phyloP scores from a whole-genome alignment of 306 rosid genomes.

The Hippophae gyantsensis region DNA sequence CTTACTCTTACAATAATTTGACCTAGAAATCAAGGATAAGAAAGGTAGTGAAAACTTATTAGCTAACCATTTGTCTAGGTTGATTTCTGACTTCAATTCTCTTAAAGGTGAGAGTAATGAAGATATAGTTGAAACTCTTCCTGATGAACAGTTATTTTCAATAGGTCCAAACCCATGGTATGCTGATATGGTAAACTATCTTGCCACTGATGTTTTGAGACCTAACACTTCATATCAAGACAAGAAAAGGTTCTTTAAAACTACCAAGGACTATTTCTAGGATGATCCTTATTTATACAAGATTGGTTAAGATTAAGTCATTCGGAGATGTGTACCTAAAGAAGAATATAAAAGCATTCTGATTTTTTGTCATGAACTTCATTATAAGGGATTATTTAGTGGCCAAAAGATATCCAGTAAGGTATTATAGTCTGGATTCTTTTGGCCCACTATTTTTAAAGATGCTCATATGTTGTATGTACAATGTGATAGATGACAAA shows the following conservation, averaged over 20 bases:
- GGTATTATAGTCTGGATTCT: neutral
- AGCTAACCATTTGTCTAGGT: neutral
- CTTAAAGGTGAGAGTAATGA: neutral
- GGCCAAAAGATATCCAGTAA: neutral
- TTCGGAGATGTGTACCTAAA: neutral
- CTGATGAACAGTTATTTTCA: neutral
- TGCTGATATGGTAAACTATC: neutral
- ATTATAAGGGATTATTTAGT: neutral
- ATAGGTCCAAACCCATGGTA: neutral
- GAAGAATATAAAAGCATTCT: neutral
- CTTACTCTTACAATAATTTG: neutral
- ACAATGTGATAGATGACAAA: too few species aligned
- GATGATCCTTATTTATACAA: neutral
- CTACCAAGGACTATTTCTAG: neutral
- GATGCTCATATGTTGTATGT: neutral
- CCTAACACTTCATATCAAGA: neutral
- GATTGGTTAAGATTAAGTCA: neutral
- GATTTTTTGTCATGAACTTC: neutral
- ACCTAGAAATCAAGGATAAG: neutral
- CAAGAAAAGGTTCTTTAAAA: neutral
- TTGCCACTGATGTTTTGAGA: neutral
- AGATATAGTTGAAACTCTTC: neutral
- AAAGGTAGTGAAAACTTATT: neutral
- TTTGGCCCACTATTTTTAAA: neutral
- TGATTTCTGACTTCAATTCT: neutral